A percentile compares a stretch with the other conserved stretches of the same genome.
These are phyloP conservation scores for Diaporthe vexans DNA, from an alignment of 2,329 filamentous ascomycete species.

Conservation along the genomic window DNA sequence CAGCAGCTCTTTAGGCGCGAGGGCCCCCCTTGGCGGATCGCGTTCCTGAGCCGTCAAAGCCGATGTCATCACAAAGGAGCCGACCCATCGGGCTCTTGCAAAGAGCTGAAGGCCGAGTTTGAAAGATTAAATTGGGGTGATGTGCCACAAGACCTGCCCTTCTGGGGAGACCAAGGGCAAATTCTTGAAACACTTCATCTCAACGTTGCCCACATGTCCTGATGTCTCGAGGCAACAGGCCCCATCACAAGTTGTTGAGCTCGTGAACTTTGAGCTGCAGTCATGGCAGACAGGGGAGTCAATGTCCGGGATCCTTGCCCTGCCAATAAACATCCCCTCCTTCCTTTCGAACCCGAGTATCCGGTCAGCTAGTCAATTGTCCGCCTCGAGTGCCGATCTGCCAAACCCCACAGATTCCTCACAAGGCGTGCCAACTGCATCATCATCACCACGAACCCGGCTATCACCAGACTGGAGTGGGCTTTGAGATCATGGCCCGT, in stretches of 20 bases:
- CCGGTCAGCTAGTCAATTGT: constrained; percentile 3
- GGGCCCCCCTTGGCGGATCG: constrained; percentile 10
- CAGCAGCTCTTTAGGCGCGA: background rate
- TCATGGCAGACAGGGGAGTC: background rate
- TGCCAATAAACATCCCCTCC: background rate
- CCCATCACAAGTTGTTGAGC: background rate
- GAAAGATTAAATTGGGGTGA: constrained; percentile 21
- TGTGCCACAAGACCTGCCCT: constrained; percentile 18
- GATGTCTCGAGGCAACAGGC: background rate
- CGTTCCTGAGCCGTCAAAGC: constrained; percentile 1
- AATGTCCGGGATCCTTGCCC: background rate
- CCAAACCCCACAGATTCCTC: background rate
- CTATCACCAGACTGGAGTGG: background rate
- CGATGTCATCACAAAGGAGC: constrained; percentile 15
- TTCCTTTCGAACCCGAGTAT: constrained; percentile 15
- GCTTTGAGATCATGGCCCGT: background rate
- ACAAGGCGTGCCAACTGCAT: background rate
- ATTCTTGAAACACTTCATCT: constrained; percentile 2
- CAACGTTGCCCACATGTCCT: background rate
- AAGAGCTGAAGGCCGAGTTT: constrained; percentile 7
- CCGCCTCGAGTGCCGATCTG: constrained; percentile 24
- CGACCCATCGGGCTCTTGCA: constrained; percentile 13
- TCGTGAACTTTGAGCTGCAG: background rate
- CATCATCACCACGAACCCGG: background rate
- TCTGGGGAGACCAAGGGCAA: background rate